Evolutionary conservation across 306 rosid species (phyloP), one percentile per base, ranked within the genome.

Genomic region (Echinosophora koreensis): DNA sequence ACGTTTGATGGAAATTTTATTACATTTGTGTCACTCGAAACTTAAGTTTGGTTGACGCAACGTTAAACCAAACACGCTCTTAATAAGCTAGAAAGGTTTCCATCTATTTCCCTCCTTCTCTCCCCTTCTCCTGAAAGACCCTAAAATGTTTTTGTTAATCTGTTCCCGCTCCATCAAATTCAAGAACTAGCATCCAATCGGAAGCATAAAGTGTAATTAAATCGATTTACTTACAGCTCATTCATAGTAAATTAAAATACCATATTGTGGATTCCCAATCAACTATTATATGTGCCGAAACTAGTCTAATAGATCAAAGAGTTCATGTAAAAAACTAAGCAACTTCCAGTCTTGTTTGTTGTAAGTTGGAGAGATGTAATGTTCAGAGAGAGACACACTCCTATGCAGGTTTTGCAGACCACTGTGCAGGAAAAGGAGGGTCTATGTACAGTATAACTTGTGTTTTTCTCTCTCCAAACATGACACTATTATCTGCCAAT

Each of bases 151-250:
- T 63, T 63, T 22, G 3, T 15, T 51, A 18, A 15, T 46, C 47
- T 17, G 6, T 74, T 44, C 13, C 9, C 54, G 50, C 61, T 32
- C 42, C 37, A 57, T n/a, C n/a, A n/a, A n/a, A n/a, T n/a, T n/a
- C n/a, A n/a, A 67, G 54, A 65, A 49, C 50, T 38, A 50, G 72
- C 11, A 18, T 64, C 38, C 28, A 50, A 50, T 51, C 30, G 18
- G 17, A 76, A 46, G 73, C 35, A 18, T 4, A 14, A 15, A n/a
- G 22, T 15, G n/a, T n/a, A 42, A 8, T 55, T 55, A 4, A 41
- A 58, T 35, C 2, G 30, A 16, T 44, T 58, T 69, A 3, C 51
- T 41, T 22, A 7, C 55, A 56, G 69, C 5, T 67, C 22, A 56
- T 12, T 30, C 50, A 57, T 10, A 74, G 22, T 22, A 55, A 41